These are phyloP conservation scores for Ceratobasidium papillatum DNA, from an alignment of 1,284 basidiomycete genomes.

Conservation along the genomic window DNA sequence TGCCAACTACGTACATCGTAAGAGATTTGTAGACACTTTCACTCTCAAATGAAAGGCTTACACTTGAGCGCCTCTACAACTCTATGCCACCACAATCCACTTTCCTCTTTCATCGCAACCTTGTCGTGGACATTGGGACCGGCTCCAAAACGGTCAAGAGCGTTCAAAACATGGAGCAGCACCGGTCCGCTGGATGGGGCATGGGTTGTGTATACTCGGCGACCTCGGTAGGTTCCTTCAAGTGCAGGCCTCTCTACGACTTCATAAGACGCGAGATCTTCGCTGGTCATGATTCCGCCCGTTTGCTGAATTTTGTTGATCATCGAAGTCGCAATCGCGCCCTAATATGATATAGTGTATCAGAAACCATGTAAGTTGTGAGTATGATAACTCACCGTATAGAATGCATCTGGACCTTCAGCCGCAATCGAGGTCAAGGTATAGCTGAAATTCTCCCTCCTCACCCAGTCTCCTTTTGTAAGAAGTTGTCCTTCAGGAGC, in stretches of 20 bases:
- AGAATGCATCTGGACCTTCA: constrained; percentile 77
- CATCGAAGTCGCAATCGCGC: constrained; percentile 77
- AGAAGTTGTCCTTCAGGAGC: constrained; percentile 78
- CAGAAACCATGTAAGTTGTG: constrained; percentile 29
- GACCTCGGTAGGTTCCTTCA: constrained; percentile 75
- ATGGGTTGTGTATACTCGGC: constrained; percentile 83
- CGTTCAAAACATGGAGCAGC: constrained; percentile 58
- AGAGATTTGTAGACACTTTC: background rate
- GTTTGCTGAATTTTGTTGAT: constrained; percentile 70
- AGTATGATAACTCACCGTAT: constrained; percentile 61
- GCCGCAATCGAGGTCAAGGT: constrained; percentile 73
- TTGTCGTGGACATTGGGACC: constrained; percentile 25
- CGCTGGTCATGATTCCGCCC: constrained; percentile 81
- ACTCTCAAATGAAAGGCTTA: constrained; percentile 50
- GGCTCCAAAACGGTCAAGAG: constrained; percentile 48
- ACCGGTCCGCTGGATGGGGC: constrained; percentile 86
- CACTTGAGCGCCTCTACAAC: constrained; percentile 82
- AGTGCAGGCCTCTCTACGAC: constrained; percentile 79
- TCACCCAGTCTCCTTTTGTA: constrained; percentile 76
- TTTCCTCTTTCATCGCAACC: constrained; percentile 27
- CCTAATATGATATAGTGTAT: constrained; percentile 54
- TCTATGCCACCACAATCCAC: constrained; percentile 60
- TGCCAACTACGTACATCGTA: constrained; percentile 50
- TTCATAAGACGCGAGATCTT: constrained; percentile 75
- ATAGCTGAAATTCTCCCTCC: constrained; percentile 70